Percentiles rank a stretch among this genome's conserved stretches.
These are phyloP conservation scores for Coniella vitis DNA, from an alignment of 2,329 filamentous ascomycete species.

Conservation along the genomic window DNA sequence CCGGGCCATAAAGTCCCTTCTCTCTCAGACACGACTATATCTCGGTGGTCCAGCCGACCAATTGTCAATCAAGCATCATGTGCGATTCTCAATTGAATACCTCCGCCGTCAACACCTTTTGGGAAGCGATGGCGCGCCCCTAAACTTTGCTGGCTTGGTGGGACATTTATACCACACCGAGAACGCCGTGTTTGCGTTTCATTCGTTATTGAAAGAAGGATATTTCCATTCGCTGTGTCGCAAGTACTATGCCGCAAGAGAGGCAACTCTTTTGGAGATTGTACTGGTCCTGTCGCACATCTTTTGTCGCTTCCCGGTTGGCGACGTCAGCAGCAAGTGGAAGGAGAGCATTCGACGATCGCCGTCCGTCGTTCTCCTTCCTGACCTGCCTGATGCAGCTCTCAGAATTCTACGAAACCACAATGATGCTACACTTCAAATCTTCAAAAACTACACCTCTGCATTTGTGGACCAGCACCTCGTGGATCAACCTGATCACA, in stretches of 20 bases:
- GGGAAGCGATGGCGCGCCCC: conserved; percentile 50
- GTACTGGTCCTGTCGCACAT: conserved; percentile 65
- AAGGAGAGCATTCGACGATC: conserved; percentile 46
- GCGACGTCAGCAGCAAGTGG: conserved; percentile 36
- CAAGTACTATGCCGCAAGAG: conserved; percentile 42
- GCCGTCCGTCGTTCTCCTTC: conserved; percentile 59
- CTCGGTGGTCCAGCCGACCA: conserved; percentile 62
- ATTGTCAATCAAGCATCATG: conserved; percentile 65
- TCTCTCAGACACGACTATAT: conserved; percentile 64
- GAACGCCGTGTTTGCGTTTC: conserved; percentile 69
- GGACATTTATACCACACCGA: conserved; percentile 72
- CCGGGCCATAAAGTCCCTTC: conserved; percentile 55
- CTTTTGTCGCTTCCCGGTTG: conserved; percentile 54
- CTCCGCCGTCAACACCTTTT: conserved; percentile 63
- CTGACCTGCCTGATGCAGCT: conserved; percentile 52
- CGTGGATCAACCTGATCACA: conserved; percentile 38
- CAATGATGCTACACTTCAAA: conserved; percentile 57
- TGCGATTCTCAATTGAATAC: conserved; percentile 78
- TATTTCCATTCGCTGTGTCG: conserved; percentile 60
- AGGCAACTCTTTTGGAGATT: conserved; percentile 48
- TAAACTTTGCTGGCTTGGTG: conserved; percentile 67
- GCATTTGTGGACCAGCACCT: conserved; percentile 64
- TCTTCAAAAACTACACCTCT: conserved; percentile 62
- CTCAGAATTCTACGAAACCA: conserved; percentile 50
- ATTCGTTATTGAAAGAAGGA: conserved; percentile 63